Evolutionary conservation across 169 alveolate species (phyloP), one percentile per base, ranked within the genome.

Genomic region (Plasmodium cynomolgi): DNA sequence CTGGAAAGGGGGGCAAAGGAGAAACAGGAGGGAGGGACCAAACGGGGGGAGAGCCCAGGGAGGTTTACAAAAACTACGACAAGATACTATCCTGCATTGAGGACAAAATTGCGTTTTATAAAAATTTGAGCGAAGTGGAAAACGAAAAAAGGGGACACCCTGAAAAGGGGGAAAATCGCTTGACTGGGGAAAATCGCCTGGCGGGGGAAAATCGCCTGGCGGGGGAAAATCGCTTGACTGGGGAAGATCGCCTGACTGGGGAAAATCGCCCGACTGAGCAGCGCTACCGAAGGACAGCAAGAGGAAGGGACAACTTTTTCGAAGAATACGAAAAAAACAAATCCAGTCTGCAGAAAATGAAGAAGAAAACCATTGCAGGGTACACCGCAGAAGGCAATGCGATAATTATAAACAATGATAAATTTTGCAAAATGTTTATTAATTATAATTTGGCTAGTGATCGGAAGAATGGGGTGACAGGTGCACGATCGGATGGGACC

Each of bases 381-480:
- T 81, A 88, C 29, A 88, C 94, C 20, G 71, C 75, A 11, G 90
- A 79, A 74, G 94, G 94, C 3, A 79, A 88, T 74, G 86, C 94
- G 9, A 80, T 88, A 58, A 81, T 80, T 41, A 88, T 88, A 56
- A 88, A 88, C 56, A 88, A 88, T 79, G 90, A 79, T 29, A 80
- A 80, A 20, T 88, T 88, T 80, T 26, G 56, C 47, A 88, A 88
- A 79, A 29, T 37, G n/a, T 88, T 88, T 44, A 39, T 15, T 26
- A 80, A 80, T 41, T 80, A 37, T 62, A 73, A 88, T 80, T 26
- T 54, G 20, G 20, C 47, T 39, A 80, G 73, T n/a, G 50, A 58
- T 9, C 33, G 34, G 15, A 23, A 41, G 17, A 37, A 37, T 37
- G 33, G 62, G 37, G 33, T 62, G n/a, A 58, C 4, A 29, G 73